Base-by-base conservation (phyloP, 2,329 filamentous ascomycete species). In the Colletotrichum musicola region DNA sequence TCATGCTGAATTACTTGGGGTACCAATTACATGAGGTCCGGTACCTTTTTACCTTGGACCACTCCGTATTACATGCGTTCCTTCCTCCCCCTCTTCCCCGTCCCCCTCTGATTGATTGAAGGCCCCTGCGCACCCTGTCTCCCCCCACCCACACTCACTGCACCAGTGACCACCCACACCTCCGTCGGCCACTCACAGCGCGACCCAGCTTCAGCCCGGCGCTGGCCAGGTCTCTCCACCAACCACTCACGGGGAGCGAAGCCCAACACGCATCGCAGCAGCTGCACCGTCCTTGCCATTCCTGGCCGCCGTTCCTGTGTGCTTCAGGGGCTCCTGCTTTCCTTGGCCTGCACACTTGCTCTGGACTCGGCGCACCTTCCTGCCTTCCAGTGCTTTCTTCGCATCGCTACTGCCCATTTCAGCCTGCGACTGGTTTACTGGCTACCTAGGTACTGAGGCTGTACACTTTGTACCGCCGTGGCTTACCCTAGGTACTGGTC, bases 281-380 rank as follows among this genome's bases (percentile, higher is more conserved):
- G 61, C 56, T 53, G 47, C 47, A 42, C 46, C 44, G 46, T 38
- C 53, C 61, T 59, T 55, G 42, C 40, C 30, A 12, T 44, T 40
- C 22, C n/a, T 54, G 44, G 42, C 35, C 18, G 56, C 27, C 38
- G 22, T 35, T 65, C 38, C 62, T 56, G 61, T 60, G 62, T 56
- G 65, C 65, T 68, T 68, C 65, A 68, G 65, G 65, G 65, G 65
- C 62, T 68, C 55, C 56, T 68, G 50, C 49, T 56, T 68, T 46
- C 35, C 49, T 56, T 68, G 49, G 65, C 59, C 65, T 64, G 35
- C 35, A 38, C 46, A 18, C 47, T 22, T 51, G 49, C 49, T 50
- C 47, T 30, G 12, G 47, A 10, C 47, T 22, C 20, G 20, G 30
- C 30, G 30, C 30, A 35, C 30, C 30, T 35, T 35, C 30, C 30